These are phyloP conservation scores for Pyrenophora tritici-repentis DNA, from an alignment of 2,329 filamentous ascomycete genomes.

Conservation along the genomic window DNA sequence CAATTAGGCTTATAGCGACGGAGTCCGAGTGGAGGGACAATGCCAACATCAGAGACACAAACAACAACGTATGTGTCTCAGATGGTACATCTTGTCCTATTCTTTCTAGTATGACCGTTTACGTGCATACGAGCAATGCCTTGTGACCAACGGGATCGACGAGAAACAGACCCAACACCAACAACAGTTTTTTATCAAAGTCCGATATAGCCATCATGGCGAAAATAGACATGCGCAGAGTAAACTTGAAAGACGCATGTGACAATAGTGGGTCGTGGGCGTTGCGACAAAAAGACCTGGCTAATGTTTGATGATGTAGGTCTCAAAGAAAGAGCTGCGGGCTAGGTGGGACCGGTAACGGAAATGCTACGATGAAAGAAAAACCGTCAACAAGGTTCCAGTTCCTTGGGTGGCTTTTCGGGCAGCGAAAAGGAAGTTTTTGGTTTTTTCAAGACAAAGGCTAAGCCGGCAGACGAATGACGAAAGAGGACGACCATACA, in stretches of 20 bases:
- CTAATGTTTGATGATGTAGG: not conserved
- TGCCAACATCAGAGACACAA: no score
- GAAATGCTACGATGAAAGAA: slow-evolving; percentile 15
- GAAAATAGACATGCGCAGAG: not conserved
- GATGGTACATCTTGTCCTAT: no score
- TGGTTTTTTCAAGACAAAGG: slow-evolving; percentile 10
- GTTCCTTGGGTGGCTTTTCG: not conserved
- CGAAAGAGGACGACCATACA: not conserved
- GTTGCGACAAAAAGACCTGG: slow-evolving; percentile 15
- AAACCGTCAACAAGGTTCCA: slow-evolving; percentile 3
- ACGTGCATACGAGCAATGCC: no score
- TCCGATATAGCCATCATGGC: no score
- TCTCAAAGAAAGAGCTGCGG: slow-evolving; percentile 3
- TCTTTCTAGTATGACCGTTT: no score
- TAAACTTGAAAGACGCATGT: slow-evolving; percentile 9
- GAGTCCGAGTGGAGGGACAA: no score
- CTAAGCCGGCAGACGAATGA: not conserved
- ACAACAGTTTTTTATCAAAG: not conserved
- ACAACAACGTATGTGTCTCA: no score
- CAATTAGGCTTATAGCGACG: not conserved
- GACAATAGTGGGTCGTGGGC: slow-evolving; percentile 7
- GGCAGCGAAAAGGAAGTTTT: not conserved
- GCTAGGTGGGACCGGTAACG: slow-evolving; percentile 23
- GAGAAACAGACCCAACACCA: no score
- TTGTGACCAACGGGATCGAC: no score